A percentile compares a stretch with the other conserved stretches of the same genome.
phyloP scores from a whole-genome alignment of 192 early-diverging fungal species.

The Phycomyces blakesleeanus region DNA sequence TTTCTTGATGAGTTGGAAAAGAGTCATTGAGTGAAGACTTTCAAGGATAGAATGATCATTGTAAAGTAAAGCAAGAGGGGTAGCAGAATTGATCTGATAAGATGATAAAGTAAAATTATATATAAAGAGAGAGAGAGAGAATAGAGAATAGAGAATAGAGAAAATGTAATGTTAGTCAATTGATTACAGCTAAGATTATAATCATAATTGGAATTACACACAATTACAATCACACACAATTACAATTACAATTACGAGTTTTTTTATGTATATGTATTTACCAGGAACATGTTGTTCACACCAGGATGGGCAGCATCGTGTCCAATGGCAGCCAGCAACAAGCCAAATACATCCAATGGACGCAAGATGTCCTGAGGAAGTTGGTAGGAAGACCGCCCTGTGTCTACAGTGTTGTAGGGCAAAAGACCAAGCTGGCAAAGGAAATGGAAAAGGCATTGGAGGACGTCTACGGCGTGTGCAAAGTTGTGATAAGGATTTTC shows the following conservation, averaged over 20 bases:
- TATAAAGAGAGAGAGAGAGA: no score
- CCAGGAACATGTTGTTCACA: conserved; percentile 91
- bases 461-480: conserved; percentile 92
- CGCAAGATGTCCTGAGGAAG: conserved; percentile 38
- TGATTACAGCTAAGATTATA: no score
- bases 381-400: conserved; percentile 17
- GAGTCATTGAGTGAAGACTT: conserved; percentile 82
- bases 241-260: no score
- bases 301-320: conserved; percentile 91
- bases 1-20: conserved; percentile 63
- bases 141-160: no score
- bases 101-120: neutral
- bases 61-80: conserved; percentile 85
- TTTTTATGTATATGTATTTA: no score
- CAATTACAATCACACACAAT: no score
- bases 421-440: conserved; percentile 61
- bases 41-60: conserved; percentile 93
- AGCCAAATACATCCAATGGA: conserved; percentile 65
- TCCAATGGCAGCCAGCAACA: conserved; percentile 71
- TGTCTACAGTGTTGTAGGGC: conserved; percentile 30
- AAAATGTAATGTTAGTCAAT: no score
- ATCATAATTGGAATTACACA: no score
- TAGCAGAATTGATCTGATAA: conserved; percentile 55
- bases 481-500: conserved; percentile 94
- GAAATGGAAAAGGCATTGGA: conserved; percentile 83